Conservation (phyloP, 805 yeast genomes). For the Kazachstania bromeliacearum region DNA sequence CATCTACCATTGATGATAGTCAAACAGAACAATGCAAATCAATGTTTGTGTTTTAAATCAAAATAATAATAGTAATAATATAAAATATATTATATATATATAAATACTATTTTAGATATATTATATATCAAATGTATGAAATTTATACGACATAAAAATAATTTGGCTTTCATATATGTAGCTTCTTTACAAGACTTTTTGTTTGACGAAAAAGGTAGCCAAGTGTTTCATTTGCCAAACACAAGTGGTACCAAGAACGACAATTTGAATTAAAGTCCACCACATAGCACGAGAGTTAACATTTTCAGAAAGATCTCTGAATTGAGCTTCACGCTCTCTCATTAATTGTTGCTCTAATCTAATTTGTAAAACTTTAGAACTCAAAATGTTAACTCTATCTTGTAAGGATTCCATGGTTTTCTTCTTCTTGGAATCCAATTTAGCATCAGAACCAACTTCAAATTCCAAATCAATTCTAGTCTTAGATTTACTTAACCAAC, state of each 20-base stretch:
- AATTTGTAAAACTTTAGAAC: slow-evolving; percentile 48
- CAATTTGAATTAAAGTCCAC: slow-evolving; percentile 62
- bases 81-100: background rate
- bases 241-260: slow-evolving; percentile 59
- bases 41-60: slow-evolving; percentile 18
- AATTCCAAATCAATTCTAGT: slow-evolving; percentile 56
- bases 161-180: background rate
- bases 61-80: background rate
- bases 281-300: slow-evolving; percentile 62
- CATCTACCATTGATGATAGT: slow-evolving; percentile 10
- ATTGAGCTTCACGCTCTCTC: slow-evolving; percentile 64
- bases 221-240: slow-evolving; percentile 66
- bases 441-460: slow-evolving; percentile 54
- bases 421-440: slow-evolving; percentile 60
- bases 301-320: slow-evolving; percentile 63
- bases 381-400: slow-evolving; percentile 46
- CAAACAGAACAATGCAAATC: slow-evolving; percentile 17
- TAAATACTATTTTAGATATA: too few species aligned
- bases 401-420: slow-evolving; percentile 47
- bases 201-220: slow-evolving; percentile 70
- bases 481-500: slow-evolving; percentile 54
- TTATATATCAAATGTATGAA: background rate
- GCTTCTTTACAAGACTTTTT: slow-evolving; percentile 37
- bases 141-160: background rate
- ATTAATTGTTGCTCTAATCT: slow-evolving; percentile 57